Evolutionary conservation across 139 green algal genomes (phyloP).

Genomic region (Chlorella sorokiniana): DNA sequence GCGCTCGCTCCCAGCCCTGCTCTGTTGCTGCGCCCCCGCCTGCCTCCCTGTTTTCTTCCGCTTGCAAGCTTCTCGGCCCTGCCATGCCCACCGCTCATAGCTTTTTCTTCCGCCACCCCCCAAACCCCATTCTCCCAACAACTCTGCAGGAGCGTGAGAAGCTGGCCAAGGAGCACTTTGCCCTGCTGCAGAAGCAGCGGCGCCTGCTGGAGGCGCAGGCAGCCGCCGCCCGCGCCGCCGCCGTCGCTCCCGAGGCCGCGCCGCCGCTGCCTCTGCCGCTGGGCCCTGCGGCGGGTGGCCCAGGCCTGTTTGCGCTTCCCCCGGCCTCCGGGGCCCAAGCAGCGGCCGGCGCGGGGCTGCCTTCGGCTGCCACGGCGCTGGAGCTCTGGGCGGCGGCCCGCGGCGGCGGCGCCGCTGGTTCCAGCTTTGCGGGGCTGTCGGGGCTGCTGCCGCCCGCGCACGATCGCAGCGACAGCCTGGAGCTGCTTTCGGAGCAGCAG

Average conservation of each 20-base stretch:
- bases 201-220: constrained; percentile 18
- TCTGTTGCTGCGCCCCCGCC: too few relatives aligned
- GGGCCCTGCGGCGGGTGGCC: neutral
- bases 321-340: neutral
- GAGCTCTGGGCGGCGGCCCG: constrained; percentile 1
- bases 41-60: too few relatives aligned
- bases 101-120: neutral
- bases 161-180: constrained; percentile 42
- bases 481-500: constrained; percentile 18
- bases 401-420: neutral
- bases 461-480: constrained; percentile 29
- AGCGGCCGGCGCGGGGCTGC: neutral
- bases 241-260: neutral
- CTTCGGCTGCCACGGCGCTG: neutral
- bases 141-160: constrained; percentile 24
- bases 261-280: neutral
- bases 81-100: neutral
- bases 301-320: neutral
- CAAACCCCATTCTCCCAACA: neutral
- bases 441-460: constrained; percentile 16
- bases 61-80: too few relatives aligned
- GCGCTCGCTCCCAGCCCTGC: too few relatives aligned
- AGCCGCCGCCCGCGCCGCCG: neutral
- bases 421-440: neutral
- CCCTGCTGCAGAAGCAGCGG: constrained; percentile 37